Conservation (phyloP, 1,284 basidiomycete genomes). For the Coriolopsis trogii region DNA sequence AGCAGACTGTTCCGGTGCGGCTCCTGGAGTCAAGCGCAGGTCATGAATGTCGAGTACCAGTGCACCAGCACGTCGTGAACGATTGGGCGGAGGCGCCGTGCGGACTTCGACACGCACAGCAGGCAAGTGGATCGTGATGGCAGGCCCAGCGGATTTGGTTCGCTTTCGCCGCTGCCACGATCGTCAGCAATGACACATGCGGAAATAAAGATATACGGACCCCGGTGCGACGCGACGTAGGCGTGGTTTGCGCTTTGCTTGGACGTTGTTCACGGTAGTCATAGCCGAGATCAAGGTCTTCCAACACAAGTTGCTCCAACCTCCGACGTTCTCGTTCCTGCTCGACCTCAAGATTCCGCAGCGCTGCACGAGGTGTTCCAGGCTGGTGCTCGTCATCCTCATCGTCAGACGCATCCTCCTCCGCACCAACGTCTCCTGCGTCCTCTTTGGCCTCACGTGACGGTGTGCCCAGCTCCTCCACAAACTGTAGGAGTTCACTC, state of each 20-base stretch:
- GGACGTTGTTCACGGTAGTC: slow-evolving; percentile 43
- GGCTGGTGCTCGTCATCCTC: slow-evolving; percentile 37
- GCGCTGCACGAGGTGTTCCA: slow-evolving; percentile 34
- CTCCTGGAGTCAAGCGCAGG: slow-evolving; percentile 44
- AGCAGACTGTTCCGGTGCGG: slow-evolving; percentile 24
- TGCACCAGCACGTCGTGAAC: slow-evolving; percentile 60
- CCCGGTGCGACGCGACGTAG: slow-evolving; percentile 18
- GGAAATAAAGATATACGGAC: slow-evolving; percentile 13
- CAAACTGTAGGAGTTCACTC: slow-evolving; percentile 41
- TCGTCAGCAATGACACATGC: neutral
- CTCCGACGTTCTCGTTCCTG: slow-evolving; percentile 43
- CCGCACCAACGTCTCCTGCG: slow-evolving; percentile 22
- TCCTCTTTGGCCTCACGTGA: slow-evolving; percentile 17
- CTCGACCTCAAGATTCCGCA: slow-evolving; percentile 32
- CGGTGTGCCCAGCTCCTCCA: slow-evolving; percentile 37
- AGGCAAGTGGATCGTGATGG: slow-evolving; percentile 43
- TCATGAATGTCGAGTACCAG: slow-evolving; percentile 67
- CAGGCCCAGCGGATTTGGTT: slow-evolving; percentile 14
- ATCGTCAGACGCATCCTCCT: slow-evolving; percentile 22
- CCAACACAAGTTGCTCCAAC: slow-evolving; percentile 53
- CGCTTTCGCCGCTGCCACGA: slow-evolving; percentile 8
- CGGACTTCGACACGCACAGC: slow-evolving; percentile 65
- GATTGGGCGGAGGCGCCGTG: slow-evolving; percentile 49
- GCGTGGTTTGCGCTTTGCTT: neutral
- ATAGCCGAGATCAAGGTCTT: slow-evolving; percentile 55